Evolutionary conservation across 2,329 filamentous ascomycete genomes (phyloP), one percentile per base, ranked within the genome.

Genomic region (Colletotrichum sp.): DNA sequence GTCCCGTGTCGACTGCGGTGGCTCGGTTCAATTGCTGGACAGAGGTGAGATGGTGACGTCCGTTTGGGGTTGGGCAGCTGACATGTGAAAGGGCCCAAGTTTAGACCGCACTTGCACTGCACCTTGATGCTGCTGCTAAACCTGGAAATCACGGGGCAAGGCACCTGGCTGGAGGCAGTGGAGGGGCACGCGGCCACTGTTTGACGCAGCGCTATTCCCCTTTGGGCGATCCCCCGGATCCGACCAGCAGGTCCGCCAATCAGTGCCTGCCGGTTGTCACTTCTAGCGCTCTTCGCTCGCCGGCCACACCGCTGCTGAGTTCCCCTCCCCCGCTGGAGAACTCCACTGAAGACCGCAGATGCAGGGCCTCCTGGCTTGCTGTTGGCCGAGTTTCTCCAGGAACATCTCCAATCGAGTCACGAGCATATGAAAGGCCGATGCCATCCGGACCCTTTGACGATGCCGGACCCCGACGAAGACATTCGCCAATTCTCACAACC

Each of bases 21-120:
- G 64, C 74, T 76, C 74, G 74, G 74, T 74, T 76, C 74, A 76
- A 66, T 74, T 69, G 64, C 70, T 76, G 74, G 74, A 72, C 70
- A 59, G 59, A 69, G 64, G 70, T 74, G 71, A 55, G 70, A 76
- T 73, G 70, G 74, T 74, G 74, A 76, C 74, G 74, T 74, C 65
- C 67, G 64, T 73, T 69, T 76, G 74, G 64, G 70, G 25, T 65
- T 29, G 44, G 34, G 57, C 74, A 76, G 70, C 74, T 76, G 74
- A 76, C 74, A 76, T 76, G 74, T 76, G 74, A 76, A 76, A 76
- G 74, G 59, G 29, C 70, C 63, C 67, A 57, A 27, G 34, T 49
- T 32, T 27, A 3, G 59, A 39, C 32, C 2, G 34, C 34, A 36
- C 13, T 34, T 34, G n/a, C 34, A 22, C 30, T 36, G 34, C 29